A percentile compares a stretch with the other conserved stretches of the same genome.
phyloP scores from a whole-genome alignment of 768 basidiomycete species.

The Arthromyces matolae region DNA sequence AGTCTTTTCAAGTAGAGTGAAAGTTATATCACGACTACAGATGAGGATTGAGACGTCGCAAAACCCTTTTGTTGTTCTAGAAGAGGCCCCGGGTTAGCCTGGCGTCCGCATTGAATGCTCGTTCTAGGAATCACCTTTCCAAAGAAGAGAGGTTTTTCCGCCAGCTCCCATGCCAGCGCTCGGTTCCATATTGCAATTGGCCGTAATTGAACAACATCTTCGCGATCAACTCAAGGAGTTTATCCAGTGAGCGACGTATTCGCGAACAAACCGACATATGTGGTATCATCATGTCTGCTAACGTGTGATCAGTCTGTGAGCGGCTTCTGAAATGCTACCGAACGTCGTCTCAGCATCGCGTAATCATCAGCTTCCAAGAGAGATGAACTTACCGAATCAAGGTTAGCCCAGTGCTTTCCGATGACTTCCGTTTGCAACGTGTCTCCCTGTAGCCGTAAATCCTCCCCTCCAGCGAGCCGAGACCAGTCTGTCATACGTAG shows the following conservation, averaged over 20 bases:
- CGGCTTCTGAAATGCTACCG: conserved; percentile 2
- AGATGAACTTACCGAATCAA: conserved; percentile 5
- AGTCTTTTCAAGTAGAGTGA: conserved; percentile 6
- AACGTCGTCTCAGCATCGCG: not conserved
- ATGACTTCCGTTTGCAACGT: not conserved
- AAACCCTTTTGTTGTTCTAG: conserved; percentile 9
- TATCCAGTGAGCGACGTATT: not conserved
- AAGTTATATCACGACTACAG: conserved; percentile 5
- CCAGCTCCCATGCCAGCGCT: conserved; percentile 7
- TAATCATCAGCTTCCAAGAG: not conserved
- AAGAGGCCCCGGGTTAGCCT: conserved; percentile 1
- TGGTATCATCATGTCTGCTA: not conserved
- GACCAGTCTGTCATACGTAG: not conserved
- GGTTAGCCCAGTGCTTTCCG: not conserved
- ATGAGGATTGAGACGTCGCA: conserved; percentile 7
- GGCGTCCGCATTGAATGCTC: not conserved
- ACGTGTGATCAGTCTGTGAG: conserved; percentile 2
- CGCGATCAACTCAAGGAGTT: not conserved
- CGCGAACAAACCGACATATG: not conserved
- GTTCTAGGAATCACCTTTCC: conserved; percentile 12
- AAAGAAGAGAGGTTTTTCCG: conserved; percentile 8
- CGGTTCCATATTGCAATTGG: not conserved
- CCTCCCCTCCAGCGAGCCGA: not conserved
- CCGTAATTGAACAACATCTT: not conserved
- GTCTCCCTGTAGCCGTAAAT: not conserved